A percentile compares a stretch with the other conserved stretches of the same genome.
phyloP scores from a whole-genome alignment of 2,329 filamentous ascomycete species.

The Calonectria naviculata region DNA sequence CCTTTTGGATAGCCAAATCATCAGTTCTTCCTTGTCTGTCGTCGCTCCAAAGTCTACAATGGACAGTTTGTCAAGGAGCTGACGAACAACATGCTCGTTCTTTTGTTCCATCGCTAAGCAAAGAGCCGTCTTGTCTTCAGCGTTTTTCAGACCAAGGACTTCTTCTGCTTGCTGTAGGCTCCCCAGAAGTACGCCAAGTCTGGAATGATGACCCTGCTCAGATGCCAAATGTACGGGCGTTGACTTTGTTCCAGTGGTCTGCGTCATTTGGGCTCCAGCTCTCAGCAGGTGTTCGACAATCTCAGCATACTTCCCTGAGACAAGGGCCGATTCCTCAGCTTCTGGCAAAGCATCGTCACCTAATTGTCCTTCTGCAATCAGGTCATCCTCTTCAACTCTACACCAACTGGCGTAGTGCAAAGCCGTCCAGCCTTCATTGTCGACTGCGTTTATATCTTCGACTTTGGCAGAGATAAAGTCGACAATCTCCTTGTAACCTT shows the following conservation, averaged over 20 bases:
- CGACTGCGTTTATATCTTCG: neutral
- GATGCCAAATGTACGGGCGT: neutral
- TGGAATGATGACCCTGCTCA: neutral
- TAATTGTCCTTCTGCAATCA: neutral
- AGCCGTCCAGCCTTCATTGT: neutral
- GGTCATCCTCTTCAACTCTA: neutral
- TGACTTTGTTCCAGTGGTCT: neutral
- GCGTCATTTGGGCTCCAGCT: neutral
- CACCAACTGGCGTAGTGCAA: neutral
- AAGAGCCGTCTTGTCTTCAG: neutral
- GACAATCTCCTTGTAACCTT: neutral
- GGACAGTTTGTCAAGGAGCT: neutral
- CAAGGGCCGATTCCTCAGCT: neutral
- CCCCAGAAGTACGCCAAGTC: neutral
- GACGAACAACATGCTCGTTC: neutral
- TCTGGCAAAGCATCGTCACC: neutral
- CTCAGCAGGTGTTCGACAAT: neutral
- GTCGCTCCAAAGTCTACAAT: neutral
- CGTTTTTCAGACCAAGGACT: neutral
- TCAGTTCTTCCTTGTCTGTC: neutral
- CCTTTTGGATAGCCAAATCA: neutral
- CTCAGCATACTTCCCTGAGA: neutral
- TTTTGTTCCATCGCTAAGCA: neutral
- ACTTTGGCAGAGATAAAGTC: neutral
- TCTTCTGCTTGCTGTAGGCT: neutral